A percentile compares a stretch with the other conserved stretches of the same genome.
Conservation (phyloP, 2,329 filamentous ascomycete species). For the Colletotrichum cuscutae region DNA sequence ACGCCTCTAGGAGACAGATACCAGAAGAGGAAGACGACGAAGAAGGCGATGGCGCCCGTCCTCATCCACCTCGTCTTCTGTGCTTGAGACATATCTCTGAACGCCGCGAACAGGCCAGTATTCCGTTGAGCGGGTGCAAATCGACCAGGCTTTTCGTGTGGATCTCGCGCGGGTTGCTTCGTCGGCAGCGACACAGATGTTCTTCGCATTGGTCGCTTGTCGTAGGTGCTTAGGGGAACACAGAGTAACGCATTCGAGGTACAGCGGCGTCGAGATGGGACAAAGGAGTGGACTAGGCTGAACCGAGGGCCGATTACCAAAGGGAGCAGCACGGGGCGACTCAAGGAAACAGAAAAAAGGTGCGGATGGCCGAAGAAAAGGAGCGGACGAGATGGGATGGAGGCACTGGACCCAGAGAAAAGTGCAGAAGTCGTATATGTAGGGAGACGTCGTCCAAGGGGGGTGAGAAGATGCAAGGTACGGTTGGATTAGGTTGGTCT, state of each 20-base stretch:
- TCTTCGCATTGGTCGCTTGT: conserved; percentile 64
- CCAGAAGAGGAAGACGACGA: conserved; percentile 70
- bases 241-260: conserved; percentile 36
- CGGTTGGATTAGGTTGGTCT: background rate
- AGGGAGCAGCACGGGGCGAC: conserved; percentile 15
- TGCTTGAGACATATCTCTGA: conserved; percentile 64
- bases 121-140: conserved; percentile 62
- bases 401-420: conserved; percentile 7
- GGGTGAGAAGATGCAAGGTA: conserved; percentile 12
- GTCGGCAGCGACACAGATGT: conserved; percentile 73
- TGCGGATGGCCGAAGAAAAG: conserved; percentile 30
- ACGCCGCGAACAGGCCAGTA: conserved; percentile 60
- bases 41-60: conserved; percentile 70
- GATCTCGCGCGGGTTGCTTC: conserved; percentile 68
- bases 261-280: conserved; percentile 14
- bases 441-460: conserved; percentile 22
- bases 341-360: conserved; percentile 25
- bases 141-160: conserved; percentile 72
- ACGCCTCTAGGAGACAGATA: conserved; percentile 70
- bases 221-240: conserved; percentile 29
- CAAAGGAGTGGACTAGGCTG: conserved; percentile 28
- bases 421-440: conserved; percentile 28
- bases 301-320: conserved; percentile 18
- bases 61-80: conserved; percentile 74
- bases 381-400: conserved; percentile 27